Percentiles rank a stretch among this genome's conserved stretches.
Evolutionary conservation across 2,329 filamentous ascomycete genomes (phyloP).

Genomic region (Periconia digitata): DNA sequence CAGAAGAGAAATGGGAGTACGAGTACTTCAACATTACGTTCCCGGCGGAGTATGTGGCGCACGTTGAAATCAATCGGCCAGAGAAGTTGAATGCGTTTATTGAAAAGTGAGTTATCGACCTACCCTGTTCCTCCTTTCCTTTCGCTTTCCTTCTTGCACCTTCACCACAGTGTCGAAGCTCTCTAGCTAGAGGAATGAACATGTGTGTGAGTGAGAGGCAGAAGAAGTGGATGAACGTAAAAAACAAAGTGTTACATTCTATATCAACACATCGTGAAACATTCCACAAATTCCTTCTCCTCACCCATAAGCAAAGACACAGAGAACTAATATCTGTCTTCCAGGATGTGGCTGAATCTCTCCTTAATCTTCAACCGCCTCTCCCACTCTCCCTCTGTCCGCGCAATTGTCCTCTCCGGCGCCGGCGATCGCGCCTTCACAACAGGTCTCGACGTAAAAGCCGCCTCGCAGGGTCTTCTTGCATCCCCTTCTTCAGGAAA

Average conservation of each 20-base stretch:
- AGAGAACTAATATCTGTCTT: neutral
- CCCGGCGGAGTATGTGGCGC: constrained; percentile 73
- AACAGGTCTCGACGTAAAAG: constrained; percentile 76
- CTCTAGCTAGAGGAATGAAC: no score
- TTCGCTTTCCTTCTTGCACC: neutral
- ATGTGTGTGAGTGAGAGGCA: no score
- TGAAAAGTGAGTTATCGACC: constrained; percentile 54
- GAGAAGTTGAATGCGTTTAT: constrained; percentile 87
- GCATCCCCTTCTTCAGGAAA: constrained; percentile 33
- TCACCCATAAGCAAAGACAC: no score
- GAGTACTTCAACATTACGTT: constrained; percentile 74
- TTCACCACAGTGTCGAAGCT: neutral
- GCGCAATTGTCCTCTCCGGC: constrained; percentile 77
- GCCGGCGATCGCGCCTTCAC: constrained; percentile 84
- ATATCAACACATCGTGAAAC: no score
- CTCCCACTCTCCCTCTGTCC: constrained; percentile 70
- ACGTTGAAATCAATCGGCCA: constrained; percentile 88
- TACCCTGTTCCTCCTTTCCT: neutral
- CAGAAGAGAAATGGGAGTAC: constrained; percentile 49
- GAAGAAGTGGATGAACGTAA: no score
- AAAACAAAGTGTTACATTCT: no score
- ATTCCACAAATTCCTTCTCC: neutral
- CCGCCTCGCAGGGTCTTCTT: constrained; percentile 56
- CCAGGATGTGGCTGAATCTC: constrained; percentile 82
- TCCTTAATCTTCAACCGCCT: constrained; percentile 70